phyloP scores from a whole-genome alignment of 148 eudicot species.

The Nepenthes mirabilis region DNA sequence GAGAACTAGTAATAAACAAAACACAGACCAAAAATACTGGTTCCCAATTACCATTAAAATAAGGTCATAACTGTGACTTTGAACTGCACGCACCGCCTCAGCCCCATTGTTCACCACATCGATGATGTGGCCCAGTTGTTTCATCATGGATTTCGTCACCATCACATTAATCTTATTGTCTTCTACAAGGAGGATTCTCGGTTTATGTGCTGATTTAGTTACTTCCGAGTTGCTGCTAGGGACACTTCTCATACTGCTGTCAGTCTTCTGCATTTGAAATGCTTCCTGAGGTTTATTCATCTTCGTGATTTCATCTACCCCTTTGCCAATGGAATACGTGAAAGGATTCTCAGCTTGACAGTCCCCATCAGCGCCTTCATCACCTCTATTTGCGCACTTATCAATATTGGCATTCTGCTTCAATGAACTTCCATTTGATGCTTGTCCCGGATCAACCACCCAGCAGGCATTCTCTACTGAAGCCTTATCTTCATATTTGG shows the following conservation, averaged over 20 bases:
- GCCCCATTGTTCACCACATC: constrained; percentile 78
- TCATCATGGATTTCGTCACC: constrained; percentile 88
- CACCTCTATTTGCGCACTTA: constrained; percentile 6
- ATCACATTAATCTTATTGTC: constrained; percentile 81
- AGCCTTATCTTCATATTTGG: constrained; percentile 22
- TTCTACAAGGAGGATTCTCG: constrained; percentile 83
- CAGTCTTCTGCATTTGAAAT: constrained; percentile 15
- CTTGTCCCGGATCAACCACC: constrained; percentile 18
- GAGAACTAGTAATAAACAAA: background rate
- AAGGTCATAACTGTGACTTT: constrained; percentile 45
- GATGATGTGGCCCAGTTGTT: constrained; percentile 56
- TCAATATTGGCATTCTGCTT: constrained; percentile 11
- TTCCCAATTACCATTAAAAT: constrained; percentile 62
- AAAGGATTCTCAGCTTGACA: constrained; percentile 13
- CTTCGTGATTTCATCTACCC: constrained; percentile 9
- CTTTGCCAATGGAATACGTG: constrained; percentile 6
- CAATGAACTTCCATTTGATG: constrained; percentile 22
- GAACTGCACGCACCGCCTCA: constrained; percentile 86
- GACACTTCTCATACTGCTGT: constrained; percentile 32
- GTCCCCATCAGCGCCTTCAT: constrained; percentile 12
- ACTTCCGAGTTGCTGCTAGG: constrained; percentile 31
- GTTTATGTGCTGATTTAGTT: constrained; percentile 18
- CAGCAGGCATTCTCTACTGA: constrained; percentile 25
- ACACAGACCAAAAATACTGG: background rate
- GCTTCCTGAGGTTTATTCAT: constrained; percentile 18